Percentiles rank a stretch among this genome's conserved stretches.
Conservation (phyloP, 2,329 filamentous ascomycete genomes). For the Trichoderma afroharzianum region DNA sequence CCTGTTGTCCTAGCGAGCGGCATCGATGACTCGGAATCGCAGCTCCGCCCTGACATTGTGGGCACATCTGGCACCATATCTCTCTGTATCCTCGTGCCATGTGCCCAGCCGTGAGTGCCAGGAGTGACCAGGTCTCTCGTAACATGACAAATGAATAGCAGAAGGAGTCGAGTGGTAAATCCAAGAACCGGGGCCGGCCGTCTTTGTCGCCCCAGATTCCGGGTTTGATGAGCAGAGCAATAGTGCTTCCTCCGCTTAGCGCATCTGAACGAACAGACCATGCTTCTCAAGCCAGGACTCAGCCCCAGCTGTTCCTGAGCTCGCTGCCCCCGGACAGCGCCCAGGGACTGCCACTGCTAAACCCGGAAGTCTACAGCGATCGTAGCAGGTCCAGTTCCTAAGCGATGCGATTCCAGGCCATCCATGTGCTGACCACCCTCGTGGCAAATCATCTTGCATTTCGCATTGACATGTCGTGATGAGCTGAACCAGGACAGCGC, state of each 20-base stretch:
- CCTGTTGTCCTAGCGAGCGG: slow-evolving; percentile 4
- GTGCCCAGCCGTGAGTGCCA: neutral
- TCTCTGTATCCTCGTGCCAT: neutral
- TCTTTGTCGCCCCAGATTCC: neutral
- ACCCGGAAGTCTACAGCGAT: neutral
- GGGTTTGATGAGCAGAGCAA: neutral
- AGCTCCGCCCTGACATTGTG: neutral
- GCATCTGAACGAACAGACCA: slow-evolving; percentile 6
- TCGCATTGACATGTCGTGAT: neutral
- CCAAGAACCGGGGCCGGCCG: neutral
- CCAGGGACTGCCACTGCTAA: neutral
- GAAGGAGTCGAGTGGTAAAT: neutral
- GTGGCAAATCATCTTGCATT: neutral
- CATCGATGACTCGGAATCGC: slow-evolving; percentile 1
- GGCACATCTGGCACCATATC: neutral
- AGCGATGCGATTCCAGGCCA: slow-evolving; percentile 4
- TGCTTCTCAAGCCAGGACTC: slow-evolving; percentile 18
- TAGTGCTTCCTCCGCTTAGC: neutral
- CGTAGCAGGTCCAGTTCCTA: neutral
- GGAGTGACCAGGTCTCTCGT: neutral
- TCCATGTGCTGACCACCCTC: slow-evolving; percentile 8
- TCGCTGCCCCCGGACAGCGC: neutral
- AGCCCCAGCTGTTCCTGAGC: slow-evolving; percentile 19
- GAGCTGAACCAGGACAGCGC: neutral
- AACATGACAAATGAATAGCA: neutral